Conservation (phyloP, 2,329 filamentous ascomycete species). For the Fusarium stilboides region DNA sequence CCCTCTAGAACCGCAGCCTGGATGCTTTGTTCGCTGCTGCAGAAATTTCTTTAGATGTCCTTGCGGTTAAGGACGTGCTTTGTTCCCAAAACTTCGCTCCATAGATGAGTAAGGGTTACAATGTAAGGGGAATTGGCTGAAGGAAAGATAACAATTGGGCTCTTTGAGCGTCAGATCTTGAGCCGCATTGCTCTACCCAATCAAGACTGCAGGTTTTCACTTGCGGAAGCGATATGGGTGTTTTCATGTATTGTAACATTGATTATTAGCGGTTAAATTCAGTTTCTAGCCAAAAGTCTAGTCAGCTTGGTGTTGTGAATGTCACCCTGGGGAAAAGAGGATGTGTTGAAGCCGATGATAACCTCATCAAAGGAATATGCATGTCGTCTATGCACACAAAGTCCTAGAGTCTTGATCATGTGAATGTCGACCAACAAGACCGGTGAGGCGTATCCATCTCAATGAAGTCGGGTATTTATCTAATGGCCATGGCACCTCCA, state of each 20-base stretch:
- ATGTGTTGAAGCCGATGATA: constrained; percentile 29
- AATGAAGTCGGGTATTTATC: constrained; percentile 21
- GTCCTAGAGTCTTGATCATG: constrained; percentile 24
- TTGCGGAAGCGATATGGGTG: not conserved
- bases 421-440: constrained; percentile 24
- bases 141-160: too few species aligned
- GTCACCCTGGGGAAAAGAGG: not conserved
- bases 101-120: too few species aligned
- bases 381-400: constrained; percentile 10
- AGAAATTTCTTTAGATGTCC: too few species aligned
- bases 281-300: not conserved
- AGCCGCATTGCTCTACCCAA: not conserved
- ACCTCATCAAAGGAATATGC: constrained; percentile 17
- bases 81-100: too few species aligned
- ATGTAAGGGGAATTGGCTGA: too few species aligned
- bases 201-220: not conserved
- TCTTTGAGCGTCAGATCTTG: not conserved
- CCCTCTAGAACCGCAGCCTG: too few species aligned
- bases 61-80: too few species aligned
- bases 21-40: too few species aligned
- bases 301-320: constrained; percentile 18
- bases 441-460: constrained; percentile 28
- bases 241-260: not conserved
- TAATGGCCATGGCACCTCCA: constrained; percentile 29
- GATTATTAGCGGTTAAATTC: not conserved